phyloP scores from a whole-genome alignment of 1,284 basidiomycete genomes.

The Neonothopanus nambi region DNA sequence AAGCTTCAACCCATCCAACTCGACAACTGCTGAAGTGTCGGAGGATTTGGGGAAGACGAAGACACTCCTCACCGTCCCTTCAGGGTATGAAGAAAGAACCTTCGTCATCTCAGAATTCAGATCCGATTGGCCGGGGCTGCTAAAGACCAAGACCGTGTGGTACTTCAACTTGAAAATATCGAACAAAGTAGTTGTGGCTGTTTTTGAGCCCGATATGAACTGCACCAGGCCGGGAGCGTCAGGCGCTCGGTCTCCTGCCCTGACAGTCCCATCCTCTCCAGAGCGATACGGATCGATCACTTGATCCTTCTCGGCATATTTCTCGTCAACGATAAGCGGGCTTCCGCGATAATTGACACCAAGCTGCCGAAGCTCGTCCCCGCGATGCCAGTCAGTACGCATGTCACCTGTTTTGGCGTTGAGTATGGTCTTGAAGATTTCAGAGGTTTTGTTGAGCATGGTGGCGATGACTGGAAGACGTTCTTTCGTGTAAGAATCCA shows the following conservation, averaged over 20 bases:
- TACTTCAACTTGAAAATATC: slow-evolving; percentile 24
- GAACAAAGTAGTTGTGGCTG: slow-evolving; percentile 20
- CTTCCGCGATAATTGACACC: slow-evolving; percentile 52
- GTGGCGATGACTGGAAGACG: slow-evolving; percentile 36
- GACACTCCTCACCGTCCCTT: slow-evolving; percentile 4
- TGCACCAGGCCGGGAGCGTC: slow-evolving; percentile 28
- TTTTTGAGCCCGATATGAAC: neutral
- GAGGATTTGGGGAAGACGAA: slow-evolving; percentile 10
- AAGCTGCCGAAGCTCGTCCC: slow-evolving; percentile 35
- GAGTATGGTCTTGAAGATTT: slow-evolving; percentile 8
- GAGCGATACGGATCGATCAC: slow-evolving; percentile 22
- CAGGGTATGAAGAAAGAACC: neutral
- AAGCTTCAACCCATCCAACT: slow-evolving; percentile 6
- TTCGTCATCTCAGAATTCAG: neutral
- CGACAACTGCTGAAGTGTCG: neutral
- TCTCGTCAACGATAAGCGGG: slow-evolving; percentile 43
- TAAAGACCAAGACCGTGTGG: slow-evolving; percentile 29
- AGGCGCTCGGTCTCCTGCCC: slow-evolving; percentile 35
- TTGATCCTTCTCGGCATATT: slow-evolving; percentile 23
- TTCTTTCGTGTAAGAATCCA: slow-evolving; percentile 22
- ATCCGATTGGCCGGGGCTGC: neutral
- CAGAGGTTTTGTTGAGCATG: slow-evolving; percentile 23
- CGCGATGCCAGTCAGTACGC: slow-evolving; percentile 25
- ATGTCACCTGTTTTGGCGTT: slow-evolving; percentile 14
- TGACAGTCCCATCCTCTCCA: slow-evolving; percentile 18